phyloP scores from a whole-genome alignment of 352 stramenopile species.

The Phytophthora rubi region DNA sequence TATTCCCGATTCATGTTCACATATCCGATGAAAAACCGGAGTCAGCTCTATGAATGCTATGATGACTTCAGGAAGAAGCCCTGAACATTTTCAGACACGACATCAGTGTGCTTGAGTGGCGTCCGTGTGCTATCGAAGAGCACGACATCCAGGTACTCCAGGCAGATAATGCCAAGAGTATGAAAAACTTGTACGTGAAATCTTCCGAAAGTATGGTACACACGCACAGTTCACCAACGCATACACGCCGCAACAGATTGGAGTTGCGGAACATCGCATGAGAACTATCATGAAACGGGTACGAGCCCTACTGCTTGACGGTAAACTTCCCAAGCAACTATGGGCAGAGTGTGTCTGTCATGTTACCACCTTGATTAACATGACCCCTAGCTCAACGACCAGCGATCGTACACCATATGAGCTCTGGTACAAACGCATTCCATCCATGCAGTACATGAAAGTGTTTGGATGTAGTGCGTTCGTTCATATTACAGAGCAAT shows the following conservation, averaged over 20 bases:
- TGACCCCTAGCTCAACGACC: constrained; percentile 8
- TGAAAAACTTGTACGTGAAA: constrained; percentile 4
- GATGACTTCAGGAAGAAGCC: constrained; percentile 8
- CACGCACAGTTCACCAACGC: constrained; percentile 16
- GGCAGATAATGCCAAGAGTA: constrained; percentile 11
- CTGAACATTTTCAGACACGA: constrained; percentile 14
- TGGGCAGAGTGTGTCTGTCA: constrained; percentile 11
- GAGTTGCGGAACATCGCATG: constrained; percentile 8
- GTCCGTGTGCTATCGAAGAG: background rate
- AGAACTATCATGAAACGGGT: constrained; percentile 12
- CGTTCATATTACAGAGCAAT: constrained; percentile 9
- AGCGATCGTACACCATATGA: constrained; percentile 3
- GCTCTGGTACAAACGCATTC: constrained; percentile 14
- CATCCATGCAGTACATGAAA: constrained; percentile 10
- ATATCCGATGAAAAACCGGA: constrained; percentile 17
- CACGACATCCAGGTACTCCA: background rate
- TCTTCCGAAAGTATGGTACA: constrained; percentile 7
- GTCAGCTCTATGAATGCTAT: constrained; percentile 22
- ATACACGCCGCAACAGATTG: constrained; percentile 18
- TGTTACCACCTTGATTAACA: constrained; percentile 17
- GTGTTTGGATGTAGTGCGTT: constrained; percentile 14
- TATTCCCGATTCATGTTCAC: constrained; percentile 26
- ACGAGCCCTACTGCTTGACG: background rate
- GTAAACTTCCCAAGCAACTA: background rate
- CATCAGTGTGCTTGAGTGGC: constrained; percentile 2